phyloP scores from a whole-genome alignment of 441 rosid species.

The Hura crepitans region DNA sequence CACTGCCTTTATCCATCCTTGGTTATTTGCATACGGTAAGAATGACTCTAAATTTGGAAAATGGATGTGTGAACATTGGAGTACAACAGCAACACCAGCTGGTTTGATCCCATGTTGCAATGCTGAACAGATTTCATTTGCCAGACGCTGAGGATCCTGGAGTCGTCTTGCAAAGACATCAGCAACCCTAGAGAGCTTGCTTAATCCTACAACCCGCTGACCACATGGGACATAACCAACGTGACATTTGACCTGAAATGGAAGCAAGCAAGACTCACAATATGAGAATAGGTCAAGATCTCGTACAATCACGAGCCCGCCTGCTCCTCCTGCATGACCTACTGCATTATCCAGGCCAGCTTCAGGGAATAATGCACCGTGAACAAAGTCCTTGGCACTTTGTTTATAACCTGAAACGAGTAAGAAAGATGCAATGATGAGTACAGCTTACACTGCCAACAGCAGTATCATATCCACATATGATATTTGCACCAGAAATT shows the following conservation, averaged over 20 bases:
- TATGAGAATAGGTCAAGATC: slow-evolving; percentile 86
- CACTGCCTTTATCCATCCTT: slow-evolving; percentile 49
- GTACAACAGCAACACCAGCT: slow-evolving; percentile 81
- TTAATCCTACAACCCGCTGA: slow-evolving; percentile 74
- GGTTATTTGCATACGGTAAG: slow-evolving; percentile 41
- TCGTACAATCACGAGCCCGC: slow-evolving; percentile 85
- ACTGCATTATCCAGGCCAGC: slow-evolving; percentile 62
- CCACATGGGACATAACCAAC: slow-evolving; percentile 84
- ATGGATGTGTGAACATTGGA: slow-evolving; percentile 72
- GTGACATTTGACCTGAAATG: slow-evolving; percentile 82
- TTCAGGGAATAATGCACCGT: slow-evolving; percentile 92
- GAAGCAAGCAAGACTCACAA: slow-evolving; percentile 91
- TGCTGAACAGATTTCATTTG: slow-evolving; percentile 71
- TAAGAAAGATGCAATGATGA: slow-evolving; percentile 10
- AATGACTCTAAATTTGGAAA: slow-evolving; percentile 58
- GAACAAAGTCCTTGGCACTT: slow-evolving; percentile 65
- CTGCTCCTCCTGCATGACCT: slow-evolving; percentile 89
- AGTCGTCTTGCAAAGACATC: slow-evolving; percentile 83
- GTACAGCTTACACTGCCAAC: neutral
- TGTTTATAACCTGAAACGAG: slow-evolving; percentile 63
- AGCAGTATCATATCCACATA: neutral
- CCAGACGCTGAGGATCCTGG: slow-evolving; percentile 82
- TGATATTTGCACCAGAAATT: slow-evolving; percentile 6
- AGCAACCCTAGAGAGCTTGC: slow-evolving; percentile 87
- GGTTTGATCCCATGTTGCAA: slow-evolving; percentile 73